These are phyloP conservation scores for Corylus americana DNA, from an alignment of 306 rosid genomes.

Conservation along the genomic window DNA sequence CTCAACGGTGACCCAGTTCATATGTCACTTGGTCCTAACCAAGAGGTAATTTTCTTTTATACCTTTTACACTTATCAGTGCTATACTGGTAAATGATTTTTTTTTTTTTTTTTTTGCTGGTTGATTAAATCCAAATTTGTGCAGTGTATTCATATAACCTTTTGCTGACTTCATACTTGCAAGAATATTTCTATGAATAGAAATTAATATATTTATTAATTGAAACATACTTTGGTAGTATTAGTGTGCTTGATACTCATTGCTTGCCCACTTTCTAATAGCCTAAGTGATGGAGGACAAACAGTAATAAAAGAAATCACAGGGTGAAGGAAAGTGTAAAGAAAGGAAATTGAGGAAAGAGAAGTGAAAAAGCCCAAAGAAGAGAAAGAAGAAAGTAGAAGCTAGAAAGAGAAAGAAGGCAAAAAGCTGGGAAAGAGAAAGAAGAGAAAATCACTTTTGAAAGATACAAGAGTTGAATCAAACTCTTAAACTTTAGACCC, in stretches of 20 bases:
- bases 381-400: no score
- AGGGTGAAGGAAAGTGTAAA: no score
- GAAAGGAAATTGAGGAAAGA: no score
- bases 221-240: neutral
- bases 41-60: slow-evolving; percentile 60
- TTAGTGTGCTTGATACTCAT: neutral
- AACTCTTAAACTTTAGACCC: no score
- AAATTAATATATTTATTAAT: neutral
- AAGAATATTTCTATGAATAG: neutral
- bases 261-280: neutral
- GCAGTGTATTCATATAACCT: neutral
- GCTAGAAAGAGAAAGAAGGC: no score
- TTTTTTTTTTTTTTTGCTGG: neutral
- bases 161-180: neutral
- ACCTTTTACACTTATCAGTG: slow-evolving; percentile 13
- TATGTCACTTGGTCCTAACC: slow-evolving; percentile 65
- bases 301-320: no score
- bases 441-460: no score
- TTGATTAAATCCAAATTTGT: slow-evolving; percentile 14
- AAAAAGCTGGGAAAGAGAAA: no score
- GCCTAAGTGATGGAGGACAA: neutral
- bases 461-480: no score
- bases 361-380: no score
- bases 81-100: neutral
- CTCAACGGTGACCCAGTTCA: slow-evolving; percentile 58